Base-by-base conservation (phyloP, 2,329 filamentous ascomycete species). In the Ceratocystis lukuohia region DNA sequence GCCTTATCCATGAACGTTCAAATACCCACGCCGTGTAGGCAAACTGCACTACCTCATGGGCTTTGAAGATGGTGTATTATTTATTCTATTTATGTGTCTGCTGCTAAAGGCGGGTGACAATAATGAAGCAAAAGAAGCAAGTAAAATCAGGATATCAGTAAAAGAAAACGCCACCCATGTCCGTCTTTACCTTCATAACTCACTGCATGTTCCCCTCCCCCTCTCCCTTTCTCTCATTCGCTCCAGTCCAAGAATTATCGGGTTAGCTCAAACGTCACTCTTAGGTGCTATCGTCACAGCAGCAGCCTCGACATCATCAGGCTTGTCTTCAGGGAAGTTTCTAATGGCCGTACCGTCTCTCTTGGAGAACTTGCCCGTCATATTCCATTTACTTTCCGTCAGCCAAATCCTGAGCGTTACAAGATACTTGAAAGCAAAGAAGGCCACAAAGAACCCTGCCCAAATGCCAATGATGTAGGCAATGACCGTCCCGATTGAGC, bases 381-480 rank as follows among this genome's bases (percentile, higher is more conserved):
- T 76, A 63, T 75, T 73, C 64, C 79, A 70, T 74, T 77, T 80
- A 7, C 69, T 75, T 75, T 82, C 80, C 1, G 79, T 80, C 22
- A 81, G 62, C 74, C 78, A 80, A 57, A 75, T 71, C 22, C 84
- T 76, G 68, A 81, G 63, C 77, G 77, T 79, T 22, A 87, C 77
- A 15, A 82, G 44, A 1, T 74, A 74, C 77, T 78, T 80, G 12
- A 79, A 79, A 20, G 85, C 53, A 33, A 75, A 71, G 70, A 84
- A 87, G 46, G 85, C 74, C 25, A 85, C 70, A 45, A 82, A 69
- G 20, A 80, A 79, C 5, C 76, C 83, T 0, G 77, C 77, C 2
- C 81, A 75, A 61, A 87, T 84, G 6, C 81, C 81, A 62, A 89
- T 75, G 62, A 84, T 82, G 72, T 88, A 89, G 1, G 77, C 88